Conservation (phyloP, 2,329 filamentous ascomycete species). For the Orbilia brochopaga region DNA sequence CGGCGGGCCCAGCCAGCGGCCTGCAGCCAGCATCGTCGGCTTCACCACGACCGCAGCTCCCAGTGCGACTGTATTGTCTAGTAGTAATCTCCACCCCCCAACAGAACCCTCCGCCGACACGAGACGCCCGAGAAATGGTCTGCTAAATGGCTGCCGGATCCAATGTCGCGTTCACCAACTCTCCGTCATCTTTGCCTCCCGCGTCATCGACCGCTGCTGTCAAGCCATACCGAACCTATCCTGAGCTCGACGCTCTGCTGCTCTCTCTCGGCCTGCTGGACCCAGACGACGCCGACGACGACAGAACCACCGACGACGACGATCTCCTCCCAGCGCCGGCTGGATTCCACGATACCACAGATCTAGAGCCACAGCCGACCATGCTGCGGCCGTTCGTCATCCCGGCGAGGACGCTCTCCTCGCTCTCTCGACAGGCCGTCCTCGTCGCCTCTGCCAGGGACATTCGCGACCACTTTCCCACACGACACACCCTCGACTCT, state of each 20-base stretch:
- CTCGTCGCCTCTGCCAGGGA: slow-evolving; percentile 36
- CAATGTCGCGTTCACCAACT: slow-evolving; percentile 48
- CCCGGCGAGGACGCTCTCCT: slow-evolving; percentile 37
- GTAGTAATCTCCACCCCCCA: background rate
- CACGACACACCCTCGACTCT: slow-evolving; percentile 30
- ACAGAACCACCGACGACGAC: background rate
- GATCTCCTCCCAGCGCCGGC: slow-evolving; percentile 5
- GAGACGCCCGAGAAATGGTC: slow-evolving; percentile 31
- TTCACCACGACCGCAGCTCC: background rate
- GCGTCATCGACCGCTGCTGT: background rate
- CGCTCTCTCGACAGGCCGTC: slow-evolving; percentile 35
- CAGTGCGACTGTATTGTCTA: background rate
- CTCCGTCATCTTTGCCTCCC: slow-evolving; percentile 7
- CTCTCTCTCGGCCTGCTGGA: slow-evolving; percentile 33
- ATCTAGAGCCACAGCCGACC: slow-evolving; percentile 7
- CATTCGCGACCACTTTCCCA: slow-evolving; percentile 42
- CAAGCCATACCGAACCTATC: slow-evolving; percentile 34
- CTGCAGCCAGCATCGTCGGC: background rate
- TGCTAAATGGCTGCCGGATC: slow-evolving; percentile 50
- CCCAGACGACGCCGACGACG: slow-evolving; percentile 7
- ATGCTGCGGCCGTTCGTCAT: slow-evolving; percentile 45
- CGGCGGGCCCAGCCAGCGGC: background rate
- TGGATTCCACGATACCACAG: background rate
- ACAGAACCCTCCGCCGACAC: no score
- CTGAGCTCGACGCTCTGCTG: slow-evolving; percentile 29